Percentiles rank a stretch among this genome's conserved stretches.
phyloP scores from a whole-genome alignment of 2,329 filamentous ascomycete genomes.

The Penicillium aurantiogriseum region DNA sequence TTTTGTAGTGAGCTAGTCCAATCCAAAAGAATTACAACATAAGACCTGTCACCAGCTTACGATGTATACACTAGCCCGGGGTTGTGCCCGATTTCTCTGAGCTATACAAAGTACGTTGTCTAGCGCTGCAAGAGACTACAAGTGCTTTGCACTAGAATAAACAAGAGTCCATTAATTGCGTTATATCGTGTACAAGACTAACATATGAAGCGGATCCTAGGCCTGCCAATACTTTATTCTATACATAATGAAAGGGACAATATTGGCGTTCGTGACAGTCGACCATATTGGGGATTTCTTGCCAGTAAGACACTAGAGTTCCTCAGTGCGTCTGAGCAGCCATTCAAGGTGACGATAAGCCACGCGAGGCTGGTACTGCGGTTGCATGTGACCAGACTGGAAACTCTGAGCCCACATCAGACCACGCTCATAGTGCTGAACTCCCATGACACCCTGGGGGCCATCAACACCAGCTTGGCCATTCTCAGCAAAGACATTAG shows the following conservation, averaged over 20 bases:
- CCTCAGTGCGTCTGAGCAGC: slow-evolving; percentile 33
- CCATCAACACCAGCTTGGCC: slow-evolving; percentile 64
- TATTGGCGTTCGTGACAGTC: background rate
- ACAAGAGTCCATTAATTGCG: background rate
- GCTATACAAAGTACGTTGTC: background rate
- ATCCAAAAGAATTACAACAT: background rate
- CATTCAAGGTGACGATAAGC: slow-evolving; percentile 64
- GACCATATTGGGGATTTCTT: too few species aligned
- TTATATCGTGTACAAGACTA: background rate
- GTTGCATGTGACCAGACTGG: slow-evolving; percentile 42
- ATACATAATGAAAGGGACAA: background rate
- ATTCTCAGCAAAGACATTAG: slow-evolving; percentile 51
- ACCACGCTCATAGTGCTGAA: slow-evolving; percentile 70
- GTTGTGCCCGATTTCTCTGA: background rate
- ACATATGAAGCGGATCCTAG: background rate
- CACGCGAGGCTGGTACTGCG: slow-evolving; percentile 66
- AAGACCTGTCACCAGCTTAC: background rate
- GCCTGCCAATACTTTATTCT: background rate
- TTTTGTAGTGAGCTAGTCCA: background rate
- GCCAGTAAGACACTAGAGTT: slow-evolving; percentile 14
- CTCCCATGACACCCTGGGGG: slow-evolving; percentile 65
- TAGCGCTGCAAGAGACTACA: background rate
- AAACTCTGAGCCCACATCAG: slow-evolving; percentile 63
- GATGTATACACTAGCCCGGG: background rate
- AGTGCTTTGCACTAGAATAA: background rate